phyloP scores from a whole-genome alignment of 106 monocot genomes.

The Dendrobium nobile region DNA sequence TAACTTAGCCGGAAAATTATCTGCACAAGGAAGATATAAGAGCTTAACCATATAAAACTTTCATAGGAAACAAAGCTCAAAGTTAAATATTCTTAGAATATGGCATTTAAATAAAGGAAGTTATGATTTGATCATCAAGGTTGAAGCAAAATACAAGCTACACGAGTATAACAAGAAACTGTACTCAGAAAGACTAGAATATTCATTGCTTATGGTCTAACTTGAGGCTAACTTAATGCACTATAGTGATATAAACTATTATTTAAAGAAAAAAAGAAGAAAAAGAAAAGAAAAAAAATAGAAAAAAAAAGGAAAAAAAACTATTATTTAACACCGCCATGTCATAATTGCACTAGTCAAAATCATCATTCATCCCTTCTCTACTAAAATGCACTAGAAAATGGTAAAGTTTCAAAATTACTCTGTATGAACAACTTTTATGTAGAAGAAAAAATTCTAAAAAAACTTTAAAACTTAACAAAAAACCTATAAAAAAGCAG shows the following conservation, averaged over 20 bases:
- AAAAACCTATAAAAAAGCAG: no score
- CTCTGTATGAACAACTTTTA: not conserved
- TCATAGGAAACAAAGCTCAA: not conserved
- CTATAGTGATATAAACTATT: not conserved
- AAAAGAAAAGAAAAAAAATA: no score
- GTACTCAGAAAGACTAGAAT: not conserved
- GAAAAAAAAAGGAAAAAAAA: no score
- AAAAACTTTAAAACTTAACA: not conserved
- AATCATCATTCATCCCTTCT: not conserved
- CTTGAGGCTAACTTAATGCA: not conserved
- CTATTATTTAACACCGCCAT: no score
- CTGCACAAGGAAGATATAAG: constrained; percentile 27
- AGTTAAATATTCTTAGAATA: not conserved
- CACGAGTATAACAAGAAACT: not conserved
- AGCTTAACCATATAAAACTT: not conserved
- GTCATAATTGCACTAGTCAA: no score
- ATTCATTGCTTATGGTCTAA: not conserved
- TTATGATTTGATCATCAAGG: not conserved
- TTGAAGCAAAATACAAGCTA: not conserved
- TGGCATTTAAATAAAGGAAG: not conserved
- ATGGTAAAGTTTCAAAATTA: not conserved
- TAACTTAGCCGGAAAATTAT: constrained; percentile 23
- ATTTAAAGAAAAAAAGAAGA: not conserved
- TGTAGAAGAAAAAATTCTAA: not conserved
- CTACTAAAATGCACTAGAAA: not conserved